Base-by-base conservation (phyloP, 768 basidiomycete genomes). In the Artomyces pyxidatus region DNA sequence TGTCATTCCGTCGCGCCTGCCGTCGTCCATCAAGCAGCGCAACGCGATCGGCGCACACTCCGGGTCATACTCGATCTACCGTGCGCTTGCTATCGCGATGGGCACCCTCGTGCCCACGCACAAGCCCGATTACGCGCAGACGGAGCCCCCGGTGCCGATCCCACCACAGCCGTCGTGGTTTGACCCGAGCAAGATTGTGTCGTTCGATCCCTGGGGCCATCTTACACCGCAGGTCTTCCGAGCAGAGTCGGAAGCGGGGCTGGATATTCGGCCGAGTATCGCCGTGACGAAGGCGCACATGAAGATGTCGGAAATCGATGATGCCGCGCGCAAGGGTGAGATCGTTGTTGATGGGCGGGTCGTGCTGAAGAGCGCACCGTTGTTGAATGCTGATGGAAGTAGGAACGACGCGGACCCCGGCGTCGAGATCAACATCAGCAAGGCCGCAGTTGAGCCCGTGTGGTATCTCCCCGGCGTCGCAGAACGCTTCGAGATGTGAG, bases 381-480 rank as follows among this genome's bases (percentile, higher is more conserved):
- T 83, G 45, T 69, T 60, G 46, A 85, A 85, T 42, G 73, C 74
- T 17, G 85, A 88, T 58, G 85, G 85, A 11, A 72, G 74, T 0
- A 61, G 61, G 50, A 81, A 75, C 47, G 65, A 69, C 6, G 76
- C 71, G 22, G 74, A 78, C 48, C 80, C 83, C 7, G 94, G 95
- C 6, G 80, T 97, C 16, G 95, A 98, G 70, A 78, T 97, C 11
- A 78, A 71, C 40, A 78, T 86, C n/a, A 83, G 81, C 63, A 97
- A 97, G 68, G 94, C 93, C 0, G 94, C 95, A 0, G 85, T 97
- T 7, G 95, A 97, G 61, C 95, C 94, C 0, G 93, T 97, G 12
- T 97, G 94, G 94, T 90, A 86, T 63, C 69, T 96, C 1, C 94
- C 94, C 38, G 91, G 92, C 10, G 82, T 98, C 1, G 95, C 95